Evolutionary conservation across 2,329 filamentous ascomycete genomes (phyloP).

Genomic region (Calonectria crousiana): DNA sequence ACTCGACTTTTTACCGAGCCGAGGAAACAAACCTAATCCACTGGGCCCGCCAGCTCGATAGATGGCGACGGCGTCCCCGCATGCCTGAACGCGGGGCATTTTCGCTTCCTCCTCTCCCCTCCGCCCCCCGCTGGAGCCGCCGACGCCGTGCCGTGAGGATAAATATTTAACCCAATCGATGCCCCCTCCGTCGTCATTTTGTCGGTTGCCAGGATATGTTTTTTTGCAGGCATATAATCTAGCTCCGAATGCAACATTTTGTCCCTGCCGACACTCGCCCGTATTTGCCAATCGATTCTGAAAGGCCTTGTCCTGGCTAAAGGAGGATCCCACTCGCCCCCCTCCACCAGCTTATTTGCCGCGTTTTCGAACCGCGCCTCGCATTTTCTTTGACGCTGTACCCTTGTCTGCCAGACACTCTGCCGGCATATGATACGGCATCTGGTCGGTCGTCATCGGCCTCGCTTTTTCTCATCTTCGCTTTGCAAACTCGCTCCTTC

Average conservation of each 20-base stretch:
- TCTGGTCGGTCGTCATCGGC: slow-evolving; percentile 23
- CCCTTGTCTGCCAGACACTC: slow-evolving; percentile 4
- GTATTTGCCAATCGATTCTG: neutral
- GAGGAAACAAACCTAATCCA: neutral
- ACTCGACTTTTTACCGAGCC: neutral
- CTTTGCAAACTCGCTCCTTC: neutral
- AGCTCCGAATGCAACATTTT: neutral
- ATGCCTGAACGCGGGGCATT: slow-evolving; percentile 6
- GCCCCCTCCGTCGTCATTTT: slow-evolving; percentile 27
- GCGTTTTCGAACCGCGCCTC: slow-evolving; percentile 13
- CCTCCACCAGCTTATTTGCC: slow-evolving; percentile 7
- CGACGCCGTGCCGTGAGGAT: slow-evolving; percentile 31
- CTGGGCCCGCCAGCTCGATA: neutral
- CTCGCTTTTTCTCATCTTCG: neutral
- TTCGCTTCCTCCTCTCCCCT: neutral
- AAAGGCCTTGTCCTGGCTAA: neutral
- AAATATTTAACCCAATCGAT: slow-evolving; percentile 43
- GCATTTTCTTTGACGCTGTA: neutral
- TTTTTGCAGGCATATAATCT: slow-evolving; percentile 10
- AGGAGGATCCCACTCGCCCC: neutral
- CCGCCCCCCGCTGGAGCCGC: neutral
- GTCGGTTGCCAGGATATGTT: slow-evolving; percentile 4
- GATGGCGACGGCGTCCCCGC: slow-evolving; percentile 16
- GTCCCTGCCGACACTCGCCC: neutral
- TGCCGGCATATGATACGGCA: slow-evolving; percentile 28